A percentile compares a stretch with the other conserved stretches of the same genome.
Conservation (phyloP, 2,329 filamentous ascomycete species). For the Trichothecium roseum region DNA sequence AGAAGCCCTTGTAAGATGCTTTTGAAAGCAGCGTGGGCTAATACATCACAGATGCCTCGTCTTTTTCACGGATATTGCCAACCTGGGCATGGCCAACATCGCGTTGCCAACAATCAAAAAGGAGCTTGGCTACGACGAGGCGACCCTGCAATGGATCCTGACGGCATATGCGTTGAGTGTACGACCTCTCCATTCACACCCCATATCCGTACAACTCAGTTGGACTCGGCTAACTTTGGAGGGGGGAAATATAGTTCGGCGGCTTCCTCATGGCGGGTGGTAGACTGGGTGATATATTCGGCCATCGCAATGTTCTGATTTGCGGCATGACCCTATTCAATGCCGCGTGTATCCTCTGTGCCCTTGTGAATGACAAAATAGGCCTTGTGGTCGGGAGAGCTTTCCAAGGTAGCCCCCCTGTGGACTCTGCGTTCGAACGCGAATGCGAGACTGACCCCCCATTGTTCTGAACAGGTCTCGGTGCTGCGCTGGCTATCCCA, state of each 20-base stretch:
- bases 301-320: slow-evolving; percentile 4
- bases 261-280: slow-evolving; percentile 7
- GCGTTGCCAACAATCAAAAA: slow-evolving; percentile 7
- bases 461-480: slow-evolving; percentile 2
- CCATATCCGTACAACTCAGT: no score
- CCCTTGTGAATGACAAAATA: neutral
- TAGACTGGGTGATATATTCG: slow-evolving; percentile 7
- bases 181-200: no score
- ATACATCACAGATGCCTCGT: slow-evolving; percentile 4
- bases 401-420: slow-evolving; percentile 2
- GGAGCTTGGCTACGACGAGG: slow-evolving; percentile 5
- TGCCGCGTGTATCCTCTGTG: slow-evolving; percentile 3
- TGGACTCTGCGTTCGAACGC: no score
- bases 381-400: slow-evolving; percentile 5
- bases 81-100: slow-evolving; percentile 8
- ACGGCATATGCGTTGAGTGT: slow-evolving; percentile 6
- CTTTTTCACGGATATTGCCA: slow-evolving; percentile 7
- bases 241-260: slow-evolving; percentile 2
- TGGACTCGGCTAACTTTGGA: no score
- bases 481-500: slow-evolving; percentile 7
- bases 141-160: slow-evolving; percentile 7
- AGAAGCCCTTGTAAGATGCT: no score
- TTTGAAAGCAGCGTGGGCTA: no score
- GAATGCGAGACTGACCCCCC: neutral
- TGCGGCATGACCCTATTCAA: slow-evolving; percentile 6